A percentile compares a stretch with the other conserved stretches of the same genome.
phyloP scores from a whole-genome alignment of 305 asterid species.

The Lippia alba region DNA sequence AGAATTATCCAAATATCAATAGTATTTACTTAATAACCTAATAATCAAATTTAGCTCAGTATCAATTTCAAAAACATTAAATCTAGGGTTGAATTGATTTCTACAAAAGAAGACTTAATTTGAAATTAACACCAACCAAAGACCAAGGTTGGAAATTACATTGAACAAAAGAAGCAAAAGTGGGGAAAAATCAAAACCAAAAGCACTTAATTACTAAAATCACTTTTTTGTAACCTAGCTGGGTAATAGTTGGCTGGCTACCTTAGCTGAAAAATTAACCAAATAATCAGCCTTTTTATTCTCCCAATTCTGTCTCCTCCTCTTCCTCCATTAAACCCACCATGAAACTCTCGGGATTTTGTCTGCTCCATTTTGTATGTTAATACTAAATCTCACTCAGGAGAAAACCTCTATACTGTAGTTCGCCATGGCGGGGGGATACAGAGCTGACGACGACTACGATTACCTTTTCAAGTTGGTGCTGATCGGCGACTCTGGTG shows the following conservation, averaged over 20 bases:
- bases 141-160: neutral
- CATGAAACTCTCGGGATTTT: conserved; percentile 26
- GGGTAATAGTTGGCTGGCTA: neutral
- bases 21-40: too few species aligned
- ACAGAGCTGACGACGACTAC: conserved; percentile 49
- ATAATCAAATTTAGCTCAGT: too few species aligned
- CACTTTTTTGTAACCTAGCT: neutral
- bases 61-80: too few species aligned
- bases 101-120: neutral
- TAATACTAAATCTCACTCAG: neutral
- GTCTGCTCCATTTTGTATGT: conserved; percentile 2
- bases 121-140: neutral
- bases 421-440: conserved; percentile 43
- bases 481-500: conserved; percentile 49
- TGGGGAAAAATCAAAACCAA: neutral
- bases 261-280: neutral
- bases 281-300: neutral
- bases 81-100: too few species aligned
- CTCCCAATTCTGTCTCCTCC: neutral
- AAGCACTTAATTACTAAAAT: neutral
- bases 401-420: neutral
- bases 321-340: conserved; percentile 18
- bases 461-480: conserved; percentile 49
- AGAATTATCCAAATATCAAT: too few species aligned
- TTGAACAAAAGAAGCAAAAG: neutral